Conservation (phyloP, 768 basidiomycete genomes). For the Polyporus arcularius region DNA sequence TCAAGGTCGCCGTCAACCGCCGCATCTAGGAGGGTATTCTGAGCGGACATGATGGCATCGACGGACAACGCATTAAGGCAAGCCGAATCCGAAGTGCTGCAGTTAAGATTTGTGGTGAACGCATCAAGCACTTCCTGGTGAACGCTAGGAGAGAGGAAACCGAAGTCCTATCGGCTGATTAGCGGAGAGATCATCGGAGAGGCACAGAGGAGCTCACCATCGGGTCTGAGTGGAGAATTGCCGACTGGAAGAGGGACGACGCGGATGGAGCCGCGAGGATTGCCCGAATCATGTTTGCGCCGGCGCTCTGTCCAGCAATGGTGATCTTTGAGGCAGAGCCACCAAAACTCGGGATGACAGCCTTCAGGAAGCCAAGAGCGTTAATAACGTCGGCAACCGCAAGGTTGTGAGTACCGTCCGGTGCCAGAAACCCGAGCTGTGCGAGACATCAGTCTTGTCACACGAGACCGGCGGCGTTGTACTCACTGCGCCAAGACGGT, state of each 20-base stretch:
- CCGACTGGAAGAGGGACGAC: slow-evolving; percentile 69
- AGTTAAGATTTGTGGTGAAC: slow-evolving; percentile 51
- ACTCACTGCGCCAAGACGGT: slow-evolving; percentile 77
- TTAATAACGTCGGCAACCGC: slow-evolving; percentile 70
- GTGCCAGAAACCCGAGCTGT: slow-evolving; percentile 76
- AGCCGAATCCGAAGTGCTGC: slow-evolving; percentile 43
- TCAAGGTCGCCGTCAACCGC: slow-evolving; percentile 42
- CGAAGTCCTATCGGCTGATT: slow-evolving; percentile 55
- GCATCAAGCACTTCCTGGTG: slow-evolving; percentile 54
- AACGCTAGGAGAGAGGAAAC: slow-evolving; percentile 57
- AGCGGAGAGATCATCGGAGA: background rate
- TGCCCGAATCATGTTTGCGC: slow-evolving; percentile 76
- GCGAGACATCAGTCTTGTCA: slow-evolving; percentile 7
- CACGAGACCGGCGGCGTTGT: background rate
- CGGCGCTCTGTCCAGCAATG: slow-evolving; percentile 81
- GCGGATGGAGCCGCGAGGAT: slow-evolving; percentile 75
- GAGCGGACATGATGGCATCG: slow-evolving; percentile 53
- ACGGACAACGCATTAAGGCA: slow-evolving; percentile 57
- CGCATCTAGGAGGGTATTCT: slow-evolving; percentile 45
- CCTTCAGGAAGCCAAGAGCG: slow-evolving; percentile 62
- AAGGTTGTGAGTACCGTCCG: slow-evolving; percentile 68
- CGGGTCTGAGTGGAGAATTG: slow-evolving; percentile 85
- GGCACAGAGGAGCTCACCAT: slow-evolving; percentile 52
- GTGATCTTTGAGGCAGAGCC: slow-evolving; percentile 68
- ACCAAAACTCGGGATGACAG: slow-evolving; percentile 61